These are phyloP conservation scores for Pleurotus giganteus DNA, from an alignment of 768 basidiomycete genomes.

Conservation along the genomic window DNA sequence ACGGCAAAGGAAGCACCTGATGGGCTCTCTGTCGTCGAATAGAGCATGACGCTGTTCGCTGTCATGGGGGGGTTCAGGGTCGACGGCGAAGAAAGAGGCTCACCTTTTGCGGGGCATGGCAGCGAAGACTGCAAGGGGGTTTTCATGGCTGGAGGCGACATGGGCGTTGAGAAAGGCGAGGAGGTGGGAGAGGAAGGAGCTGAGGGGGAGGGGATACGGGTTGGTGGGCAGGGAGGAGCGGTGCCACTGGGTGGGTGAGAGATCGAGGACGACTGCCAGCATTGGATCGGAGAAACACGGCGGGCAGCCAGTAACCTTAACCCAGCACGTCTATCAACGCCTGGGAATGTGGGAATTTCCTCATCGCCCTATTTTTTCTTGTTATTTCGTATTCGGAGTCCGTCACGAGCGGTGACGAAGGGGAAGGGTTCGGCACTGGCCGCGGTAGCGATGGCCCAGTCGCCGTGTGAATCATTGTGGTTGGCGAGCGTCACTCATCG, in stretches of 20 bases:
- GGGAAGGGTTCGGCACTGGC: constrained; percentile 52
- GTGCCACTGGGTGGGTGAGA: constrained; percentile 87
- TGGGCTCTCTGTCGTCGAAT: constrained; percentile 58
- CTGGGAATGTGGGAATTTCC: constrained; percentile 5
- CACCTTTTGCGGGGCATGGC: constrained; percentile 85
- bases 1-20: constrained; percentile 33
- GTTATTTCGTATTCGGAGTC: constrained; percentile 37
- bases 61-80: constrained; percentile 9
- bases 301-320: constrained; percentile 10
- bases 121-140: constrained; percentile 88
- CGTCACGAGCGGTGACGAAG: constrained; percentile 59
- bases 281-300: constrained; percentile 5
- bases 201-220: constrained; percentile 56
- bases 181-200: constrained; percentile 77
- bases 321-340: constrained; percentile 9
- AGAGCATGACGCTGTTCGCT: constrained; percentile 68
- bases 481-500: constrained; percentile 48
- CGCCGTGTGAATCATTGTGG: constrained; percentile 54
- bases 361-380: constrained; percentile 5
- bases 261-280: constrained; percentile 79
- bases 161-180: constrained; percentile 93
- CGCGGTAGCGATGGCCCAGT: constrained; percentile 53
- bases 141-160: constrained; percentile 87
- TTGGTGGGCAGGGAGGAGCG: constrained; percentile 49
- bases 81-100: background rate